A percentile compares a stretch with the other conserved stretches of the same genome.
These are phyloP conservation scores for Mycena vitilis DNA, from an alignment of 768 basidiomycete species.

Conservation along the genomic window DNA sequence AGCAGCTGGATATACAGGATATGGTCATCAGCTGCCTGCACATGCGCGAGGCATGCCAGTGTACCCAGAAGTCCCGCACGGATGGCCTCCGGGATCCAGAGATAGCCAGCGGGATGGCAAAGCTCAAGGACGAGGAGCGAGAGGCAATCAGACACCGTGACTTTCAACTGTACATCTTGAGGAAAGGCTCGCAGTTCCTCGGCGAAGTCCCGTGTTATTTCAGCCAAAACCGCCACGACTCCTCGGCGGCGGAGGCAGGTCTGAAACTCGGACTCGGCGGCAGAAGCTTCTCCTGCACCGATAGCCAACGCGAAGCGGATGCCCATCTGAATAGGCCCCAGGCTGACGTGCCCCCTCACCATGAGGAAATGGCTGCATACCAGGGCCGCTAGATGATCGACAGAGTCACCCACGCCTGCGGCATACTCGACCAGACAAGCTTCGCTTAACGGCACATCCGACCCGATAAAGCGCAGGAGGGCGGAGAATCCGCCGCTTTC, in stretches of 20 bases:
- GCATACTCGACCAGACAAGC: not conserved
- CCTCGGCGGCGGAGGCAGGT: not conserved
- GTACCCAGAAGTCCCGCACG: not conserved
- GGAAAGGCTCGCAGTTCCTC: not conserved
- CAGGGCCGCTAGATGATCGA: not conserved
- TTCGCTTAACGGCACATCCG: not conserved
- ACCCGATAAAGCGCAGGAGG: not conserved
- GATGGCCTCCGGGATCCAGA: not conserved
- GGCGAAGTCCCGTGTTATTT: not conserved
- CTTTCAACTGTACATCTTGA: not conserved
- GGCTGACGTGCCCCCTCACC: no score
- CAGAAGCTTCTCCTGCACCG: not conserved
- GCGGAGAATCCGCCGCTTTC: not conserved
- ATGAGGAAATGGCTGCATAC: not conserved
- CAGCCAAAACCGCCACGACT: not conserved
- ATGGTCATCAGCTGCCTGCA: not conserved
- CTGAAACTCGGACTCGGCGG: not conserved
- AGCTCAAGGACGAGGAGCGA: conserved; percentile 1
- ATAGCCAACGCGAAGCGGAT: not conserved
- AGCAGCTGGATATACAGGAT: not conserved
- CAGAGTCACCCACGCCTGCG: not conserved
- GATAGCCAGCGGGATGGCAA: not conserved
- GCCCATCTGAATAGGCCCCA: not conserved
- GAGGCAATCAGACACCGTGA: not conserved
- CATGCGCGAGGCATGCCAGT: not conserved